These are phyloP conservation scores for Ramalina intermedia DNA, from an alignment of 495 filamentous ascomycete genomes.

Conservation along the genomic window DNA sequence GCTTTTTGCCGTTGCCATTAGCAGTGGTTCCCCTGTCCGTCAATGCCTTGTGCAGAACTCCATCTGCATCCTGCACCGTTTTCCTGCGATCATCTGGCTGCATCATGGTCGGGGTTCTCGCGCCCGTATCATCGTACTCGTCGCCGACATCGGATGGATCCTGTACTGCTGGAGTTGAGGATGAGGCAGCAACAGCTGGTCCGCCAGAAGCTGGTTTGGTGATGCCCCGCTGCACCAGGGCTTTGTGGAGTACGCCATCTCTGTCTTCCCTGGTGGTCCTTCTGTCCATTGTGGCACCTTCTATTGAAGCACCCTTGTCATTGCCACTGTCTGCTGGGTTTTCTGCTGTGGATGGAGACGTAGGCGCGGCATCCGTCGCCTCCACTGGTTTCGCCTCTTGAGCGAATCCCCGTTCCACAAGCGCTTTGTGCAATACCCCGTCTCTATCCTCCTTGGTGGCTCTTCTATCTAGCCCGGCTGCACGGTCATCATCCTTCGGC, in stretches of 20 bases:
- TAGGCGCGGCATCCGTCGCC: too few relatives aligned
- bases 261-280: slow-evolving; percentile 1
- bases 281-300: neutral
- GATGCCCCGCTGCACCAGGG: neutral
- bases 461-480: neutral
- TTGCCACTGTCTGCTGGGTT: too few relatives aligned
- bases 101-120: neutral
- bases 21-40: neutral
- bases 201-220: neutral
- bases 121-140: neutral
- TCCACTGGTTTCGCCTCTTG: neutral
- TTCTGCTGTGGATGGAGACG: too few relatives aligned
- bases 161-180: neutral
- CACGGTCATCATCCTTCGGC: neutral
- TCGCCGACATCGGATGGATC: neutral
- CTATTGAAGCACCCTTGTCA: too few relatives aligned
- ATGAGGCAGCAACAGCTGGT: neutral
- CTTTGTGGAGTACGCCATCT: slow-evolving; percentile 9
- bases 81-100: neutral
- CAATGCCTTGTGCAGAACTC: neutral
- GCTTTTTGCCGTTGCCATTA: neutral
- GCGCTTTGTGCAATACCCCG: neutral
- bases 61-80: neutral
- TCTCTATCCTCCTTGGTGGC: neutral
- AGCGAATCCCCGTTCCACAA: neutral